phyloP scores from a whole-genome alignment of 2,329 filamentous ascomycete species.

The Fusarium pseudocircinatum region DNA sequence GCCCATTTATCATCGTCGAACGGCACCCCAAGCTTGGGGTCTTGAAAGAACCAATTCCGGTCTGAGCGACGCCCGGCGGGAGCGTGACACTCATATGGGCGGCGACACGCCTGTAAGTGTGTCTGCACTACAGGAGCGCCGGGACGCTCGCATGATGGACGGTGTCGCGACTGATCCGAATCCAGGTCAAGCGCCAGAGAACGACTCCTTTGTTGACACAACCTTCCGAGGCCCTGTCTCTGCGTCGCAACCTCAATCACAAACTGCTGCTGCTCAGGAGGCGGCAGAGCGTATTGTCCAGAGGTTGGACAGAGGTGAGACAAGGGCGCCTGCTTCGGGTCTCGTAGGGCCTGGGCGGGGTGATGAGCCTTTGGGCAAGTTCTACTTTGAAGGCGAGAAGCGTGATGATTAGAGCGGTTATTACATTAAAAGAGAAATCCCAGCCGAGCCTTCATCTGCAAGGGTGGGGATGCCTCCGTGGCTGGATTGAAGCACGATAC shows the following conservation, averaged over 20 bases:
- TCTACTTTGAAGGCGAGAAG: constrained; percentile 65
- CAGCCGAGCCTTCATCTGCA: background rate
- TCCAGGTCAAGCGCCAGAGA: constrained; percentile 58
- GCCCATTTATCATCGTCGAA: constrained; percentile 71
- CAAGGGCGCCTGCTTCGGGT: constrained; percentile 48
- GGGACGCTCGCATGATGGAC: constrained; percentile 73
- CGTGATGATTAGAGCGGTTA: constrained; percentile 23
- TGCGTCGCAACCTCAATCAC: constrained; percentile 44
- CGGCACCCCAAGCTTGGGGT: constrained; percentile 55
- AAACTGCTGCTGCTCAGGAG: constrained; percentile 52
- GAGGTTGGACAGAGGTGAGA: constrained; percentile 63
- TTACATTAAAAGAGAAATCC: background rate
- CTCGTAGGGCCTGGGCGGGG: constrained; percentile 57
- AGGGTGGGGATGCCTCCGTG: background rate
- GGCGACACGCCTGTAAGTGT: constrained; percentile 57
- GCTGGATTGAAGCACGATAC: background rate
- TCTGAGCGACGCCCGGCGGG: constrained; percentile 57
- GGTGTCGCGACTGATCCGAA: constrained; percentile 68
- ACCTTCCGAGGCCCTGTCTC: constrained; percentile 68
- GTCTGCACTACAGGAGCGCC: constrained; percentile 60
- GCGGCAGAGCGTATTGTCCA: constrained; percentile 72
- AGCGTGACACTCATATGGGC: constrained; percentile 47
- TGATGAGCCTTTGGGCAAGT: constrained; percentile 62
- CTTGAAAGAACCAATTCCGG: constrained; percentile 64
- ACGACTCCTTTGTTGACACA: constrained; percentile 70